Base-by-base conservation (phyloP, 805 yeast genomes). In the Spathaspora sp. region DNA sequence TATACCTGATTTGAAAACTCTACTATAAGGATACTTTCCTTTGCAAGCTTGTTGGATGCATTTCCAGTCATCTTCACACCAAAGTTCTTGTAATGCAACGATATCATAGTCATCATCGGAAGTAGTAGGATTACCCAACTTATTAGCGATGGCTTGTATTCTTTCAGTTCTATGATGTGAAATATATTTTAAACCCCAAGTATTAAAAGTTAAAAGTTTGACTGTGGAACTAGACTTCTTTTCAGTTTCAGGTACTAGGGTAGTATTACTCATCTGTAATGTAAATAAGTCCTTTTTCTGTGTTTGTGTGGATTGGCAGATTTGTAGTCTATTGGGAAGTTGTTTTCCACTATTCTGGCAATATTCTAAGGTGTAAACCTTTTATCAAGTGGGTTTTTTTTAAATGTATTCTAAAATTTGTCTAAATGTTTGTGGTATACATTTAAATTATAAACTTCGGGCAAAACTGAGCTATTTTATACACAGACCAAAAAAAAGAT, bases 21-120 rank as follows among this genome's bases (percentile, higher is more conserved):
- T 78, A 48, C 82, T 67, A 65, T 81, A 84, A 0, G 93, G 92
- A 58, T 78, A 88, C 39, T 61, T 63, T 0, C 59, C 57, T 2
- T 64, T 50, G 52, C 91, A 80, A 5, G 64, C 65, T 2, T 56
- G 53, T 16, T 76, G 75, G 18, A 94, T 67, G 55, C 81, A 80
- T 1, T 81, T 78, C 92, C 92, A 92, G 66, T 94, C 99, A 46
- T 79, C 83, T 55, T 83, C 78, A 40, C 86, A 85, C 99, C 99
- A 94, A 11, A 94, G 78, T 63, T 94, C 99, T 66, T 94, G 99
- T n/a, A 94, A 72, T 1, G 97, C 97, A 6, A 94, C 80, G 11
- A 94, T 78, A 67, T 94, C 97, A 67, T 87, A 90, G 17, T 76
- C 69, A 10, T 65, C 69, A 14, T 74, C 70, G 2, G 54, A 50